Evolutionary conservation across 495 filamentous ascomycete species (phyloP), one percentile per base, ranked within the genome.

Genomic region (Lasiosphaeris hirsuta): DNA sequence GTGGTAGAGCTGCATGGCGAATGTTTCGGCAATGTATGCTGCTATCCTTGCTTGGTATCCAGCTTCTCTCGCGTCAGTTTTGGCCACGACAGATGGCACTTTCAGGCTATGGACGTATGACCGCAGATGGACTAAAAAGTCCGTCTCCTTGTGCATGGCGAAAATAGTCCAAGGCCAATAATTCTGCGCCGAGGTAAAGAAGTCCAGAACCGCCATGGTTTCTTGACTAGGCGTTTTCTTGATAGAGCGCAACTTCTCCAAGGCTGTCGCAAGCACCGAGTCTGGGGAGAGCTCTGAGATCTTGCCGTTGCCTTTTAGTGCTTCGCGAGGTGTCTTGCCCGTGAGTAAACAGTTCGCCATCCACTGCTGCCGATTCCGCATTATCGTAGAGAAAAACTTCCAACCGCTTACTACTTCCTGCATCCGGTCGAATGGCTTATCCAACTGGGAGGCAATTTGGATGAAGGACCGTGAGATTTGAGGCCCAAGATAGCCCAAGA

Each of bases 351-450:
- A 93, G 43, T 96, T 90, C 0, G 93, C 86, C 75, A 99, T 86
- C 87, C 95, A 97, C 65, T 96, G 91, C 61, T 99, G 94, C 52
- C 90, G 86, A 65, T 89, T 92, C 64, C 90, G 88, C 45, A 97
- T 81, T 45, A 96, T 84, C n/a, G 85, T 86, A 30, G 93, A 87
- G 35, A 97, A 84, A 54, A 99, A 83, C 50, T 79, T 83, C 94
- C 94, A 97, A 48, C 91, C 86, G 18, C 78, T 75, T 47, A 83
- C 78, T 18, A 86, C 79, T 40, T 91, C 75, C 6, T 73, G 64
- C 4, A 76, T 69, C 60, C 89, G 78, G 49, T 78, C 72, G 34
- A 93, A 75, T 10, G 92, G 92, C 62, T 83, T 84, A 61, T 92
- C 89, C n/a, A 97, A 75, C 53, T 84, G 80, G 6, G 88, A 84